Conservation (phyloP, 176 grass and related monocot genomes). For the Triticum dicoccoides region DNA sequence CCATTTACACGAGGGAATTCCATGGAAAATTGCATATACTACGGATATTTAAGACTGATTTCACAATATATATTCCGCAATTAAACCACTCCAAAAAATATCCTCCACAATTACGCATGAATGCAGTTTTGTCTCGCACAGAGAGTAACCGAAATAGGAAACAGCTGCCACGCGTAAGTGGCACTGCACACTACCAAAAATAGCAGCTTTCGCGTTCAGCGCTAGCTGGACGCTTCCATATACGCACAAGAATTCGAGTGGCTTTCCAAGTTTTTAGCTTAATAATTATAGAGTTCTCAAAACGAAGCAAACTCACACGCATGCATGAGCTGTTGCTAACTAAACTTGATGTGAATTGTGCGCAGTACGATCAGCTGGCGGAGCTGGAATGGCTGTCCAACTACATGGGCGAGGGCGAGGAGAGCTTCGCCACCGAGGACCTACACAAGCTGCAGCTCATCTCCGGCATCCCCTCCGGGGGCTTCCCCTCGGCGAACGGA, state of each 20-base stretch:
- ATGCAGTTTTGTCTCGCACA: neutral
- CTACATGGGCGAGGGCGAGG: slow-evolving; percentile 67
- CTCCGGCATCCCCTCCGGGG: slow-evolving; percentile 43
- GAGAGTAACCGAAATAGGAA: slow-evolving; percentile 4
- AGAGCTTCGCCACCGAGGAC: slow-evolving; percentile 70
- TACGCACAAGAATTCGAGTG: neutral
- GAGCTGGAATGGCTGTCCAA: slow-evolving; percentile 96
- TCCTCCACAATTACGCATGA: neutral
- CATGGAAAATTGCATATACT: neutral
- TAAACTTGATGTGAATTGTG: slow-evolving; percentile 31
- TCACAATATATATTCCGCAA: neutral
- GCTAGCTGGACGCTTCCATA: neutral
- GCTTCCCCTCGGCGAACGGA: neutral
- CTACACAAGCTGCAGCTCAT: slow-evolving; percentile 91
- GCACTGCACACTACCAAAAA: neutral
- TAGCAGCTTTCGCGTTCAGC: slow-evolving; percentile 6
- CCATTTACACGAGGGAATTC: neutral
- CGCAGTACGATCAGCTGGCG: slow-evolving; percentile 84
- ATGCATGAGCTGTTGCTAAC: neutral
- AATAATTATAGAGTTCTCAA: neutral
- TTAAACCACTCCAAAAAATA: neutral
- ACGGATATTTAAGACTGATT: neutral
- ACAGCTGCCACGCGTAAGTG: neutral
- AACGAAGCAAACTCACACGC: neutral
- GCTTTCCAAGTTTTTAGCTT: neutral